Percentiles rank a stretch among this genome's conserved stretches.
These are phyloP conservation scores for Trametes polyzona DNA, from an alignment of 1,284 basidiomycete genomes.

Conservation along the genomic window DNA sequence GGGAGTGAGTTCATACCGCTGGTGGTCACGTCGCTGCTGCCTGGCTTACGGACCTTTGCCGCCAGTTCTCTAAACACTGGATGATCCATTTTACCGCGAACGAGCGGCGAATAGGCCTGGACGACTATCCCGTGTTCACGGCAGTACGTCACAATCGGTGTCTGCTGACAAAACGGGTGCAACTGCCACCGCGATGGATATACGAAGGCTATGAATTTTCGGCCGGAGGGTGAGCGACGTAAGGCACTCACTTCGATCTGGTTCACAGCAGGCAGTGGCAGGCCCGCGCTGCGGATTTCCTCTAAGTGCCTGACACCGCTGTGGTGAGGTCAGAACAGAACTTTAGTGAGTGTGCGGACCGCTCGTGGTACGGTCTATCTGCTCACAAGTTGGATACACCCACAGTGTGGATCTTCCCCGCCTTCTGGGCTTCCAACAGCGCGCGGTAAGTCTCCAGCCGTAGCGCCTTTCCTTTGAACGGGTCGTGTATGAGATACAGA, in stretches of 20 bases:
- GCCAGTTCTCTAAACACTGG: constrained; percentile 47
- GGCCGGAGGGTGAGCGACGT: neutral
- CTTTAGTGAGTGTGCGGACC: neutral
- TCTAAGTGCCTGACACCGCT: constrained; percentile 81
- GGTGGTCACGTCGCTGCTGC: neutral
- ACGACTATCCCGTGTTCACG: constrained; percentile 62
- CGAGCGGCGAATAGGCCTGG: constrained; percentile 65
- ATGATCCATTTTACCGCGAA: constrained; percentile 48
- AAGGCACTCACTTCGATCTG: constrained; percentile 72
- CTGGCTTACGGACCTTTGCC: constrained; percentile 38
- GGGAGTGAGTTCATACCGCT: neutral
- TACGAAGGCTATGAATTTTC: neutral
- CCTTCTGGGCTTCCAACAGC: constrained; percentile 48
- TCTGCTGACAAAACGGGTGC: constrained; percentile 86
- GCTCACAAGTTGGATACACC: constrained; percentile 71
- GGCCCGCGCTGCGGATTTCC: constrained; percentile 67
- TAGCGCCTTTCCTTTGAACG: constrained; percentile 45
- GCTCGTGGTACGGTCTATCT: neutral
- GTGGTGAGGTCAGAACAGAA: neutral
- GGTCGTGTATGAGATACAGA: constrained; percentile 63
- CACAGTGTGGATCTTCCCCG: constrained; percentile 56
- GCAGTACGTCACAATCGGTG: constrained; percentile 81
- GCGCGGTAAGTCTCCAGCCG: constrained; percentile 52
- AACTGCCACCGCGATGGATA: constrained; percentile 46
- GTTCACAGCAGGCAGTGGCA: constrained; percentile 75